Evolutionary conservation across 2,329 filamentous ascomycete genomes (phyloP).

Genomic region (Scytalidium sp.): DNA sequence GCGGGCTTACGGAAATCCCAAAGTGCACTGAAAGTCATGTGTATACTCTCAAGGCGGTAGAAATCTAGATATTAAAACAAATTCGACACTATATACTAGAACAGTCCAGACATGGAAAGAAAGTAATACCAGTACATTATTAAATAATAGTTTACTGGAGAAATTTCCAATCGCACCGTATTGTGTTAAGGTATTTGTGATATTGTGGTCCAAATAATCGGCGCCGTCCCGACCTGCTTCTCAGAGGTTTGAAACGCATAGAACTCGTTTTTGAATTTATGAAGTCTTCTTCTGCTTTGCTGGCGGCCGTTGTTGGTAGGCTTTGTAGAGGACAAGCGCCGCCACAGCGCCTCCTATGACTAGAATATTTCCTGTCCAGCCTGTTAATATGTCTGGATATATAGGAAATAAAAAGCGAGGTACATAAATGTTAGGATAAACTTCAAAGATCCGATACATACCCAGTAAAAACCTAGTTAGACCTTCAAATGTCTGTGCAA

Average conservation of each 20-base stretch:
- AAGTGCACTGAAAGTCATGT: too few relatives aligned
- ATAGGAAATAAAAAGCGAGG: not conserved
- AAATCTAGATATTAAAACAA: too few relatives aligned
- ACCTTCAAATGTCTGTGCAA: conserved; percentile 1
- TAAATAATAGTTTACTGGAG: too few relatives aligned
- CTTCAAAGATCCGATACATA: not conserved
- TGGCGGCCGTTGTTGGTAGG: not conserved
- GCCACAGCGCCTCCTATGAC: not conserved
- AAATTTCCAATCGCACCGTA: too few relatives aligned
- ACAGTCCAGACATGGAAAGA: too few relatives aligned
- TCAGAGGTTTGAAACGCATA: not conserved
- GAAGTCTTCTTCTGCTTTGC: not conserved
- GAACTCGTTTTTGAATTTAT: not conserved
- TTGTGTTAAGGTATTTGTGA: too few relatives aligned
- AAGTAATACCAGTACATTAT: too few relatives aligned
- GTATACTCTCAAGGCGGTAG: too few relatives aligned
- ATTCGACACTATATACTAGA: too few relatives aligned
- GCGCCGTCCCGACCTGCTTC: too few relatives aligned
- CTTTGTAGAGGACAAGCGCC: not conserved
- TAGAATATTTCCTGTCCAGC: not conserved
- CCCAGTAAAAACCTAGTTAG: not conserved
- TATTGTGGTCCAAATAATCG: too few relatives aligned
- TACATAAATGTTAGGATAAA: not conserved
- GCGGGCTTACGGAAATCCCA: too few relatives aligned
- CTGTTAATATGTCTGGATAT: not conserved